phyloP scores from a whole-genome alignment of 2,329 filamentous ascomycete genomes.

The Metarhizium robertsii region DNA sequence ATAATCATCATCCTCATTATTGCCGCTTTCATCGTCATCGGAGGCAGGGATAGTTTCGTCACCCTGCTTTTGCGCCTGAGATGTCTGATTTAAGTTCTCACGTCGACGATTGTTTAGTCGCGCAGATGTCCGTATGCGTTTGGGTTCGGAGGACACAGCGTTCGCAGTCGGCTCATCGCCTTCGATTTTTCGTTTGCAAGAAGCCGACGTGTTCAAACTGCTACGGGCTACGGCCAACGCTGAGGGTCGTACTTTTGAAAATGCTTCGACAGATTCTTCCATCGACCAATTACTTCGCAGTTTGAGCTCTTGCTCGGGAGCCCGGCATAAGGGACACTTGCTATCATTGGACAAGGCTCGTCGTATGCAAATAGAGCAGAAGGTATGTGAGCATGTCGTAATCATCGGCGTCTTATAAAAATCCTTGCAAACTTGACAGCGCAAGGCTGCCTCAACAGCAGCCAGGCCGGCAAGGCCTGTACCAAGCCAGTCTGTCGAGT shows the following conservation, averaged over 20 bases:
- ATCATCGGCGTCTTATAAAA: conserved; percentile 93
- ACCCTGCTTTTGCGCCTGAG: background rate
- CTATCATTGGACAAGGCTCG: conserved; percentile 73
- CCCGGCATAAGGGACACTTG: conserved; percentile 78
- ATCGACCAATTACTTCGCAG: conserved; percentile 77
- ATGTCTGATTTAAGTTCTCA: conserved; percentile 17
- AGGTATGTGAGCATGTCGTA: conserved; percentile 89
- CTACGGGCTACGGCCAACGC: conserved; percentile 56
- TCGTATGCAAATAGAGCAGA: conserved; percentile 93
- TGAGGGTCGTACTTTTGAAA: conserved; percentile 52
- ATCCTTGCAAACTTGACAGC: conserved; percentile 97
- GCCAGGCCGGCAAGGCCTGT: conserved; percentile 60
- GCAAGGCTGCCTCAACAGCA: conserved; percentile 71
- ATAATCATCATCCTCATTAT: conserved; percentile 18
- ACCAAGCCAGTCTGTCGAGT: conserved; percentile 77
- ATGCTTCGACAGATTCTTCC: conserved; percentile 75
- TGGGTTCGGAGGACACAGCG: conserved; percentile 25
- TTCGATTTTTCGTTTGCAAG: conserved; percentile 45
- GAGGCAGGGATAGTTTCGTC: background rate
- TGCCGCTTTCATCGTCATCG: conserved; percentile 12
- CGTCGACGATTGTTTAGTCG: conserved; percentile 34
- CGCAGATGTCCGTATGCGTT: conserved; percentile 43
- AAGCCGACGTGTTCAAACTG: background rate
- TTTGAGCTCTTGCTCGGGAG: conserved; percentile 72
- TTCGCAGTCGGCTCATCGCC: conserved; percentile 20